Base-by-base conservation (phyloP, 73 alveolate genomes). In the Paraurostyla sp. region DNA sequence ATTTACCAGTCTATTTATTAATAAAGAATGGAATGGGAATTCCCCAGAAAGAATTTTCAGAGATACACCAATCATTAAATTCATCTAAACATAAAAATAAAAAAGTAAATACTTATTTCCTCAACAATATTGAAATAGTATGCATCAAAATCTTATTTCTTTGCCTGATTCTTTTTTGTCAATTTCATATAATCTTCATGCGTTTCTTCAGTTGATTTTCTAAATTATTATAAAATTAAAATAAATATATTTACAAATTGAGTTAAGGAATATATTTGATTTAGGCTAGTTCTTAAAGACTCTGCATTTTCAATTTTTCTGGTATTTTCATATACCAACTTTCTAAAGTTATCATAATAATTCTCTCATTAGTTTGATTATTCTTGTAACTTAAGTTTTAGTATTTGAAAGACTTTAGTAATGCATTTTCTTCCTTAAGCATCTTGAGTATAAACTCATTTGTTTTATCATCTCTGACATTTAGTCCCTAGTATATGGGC, bases 1-100 rank as follows among this genome's bases (percentile, higher is more conserved):
- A 62, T 18, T 68, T 73, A 18, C 92, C 69, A 15, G 87, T 84
- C 38, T 40, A 48, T 56, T 73, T 91, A 51, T 84, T 57, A 0
- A 46, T 30, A 43, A 93, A 93, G 63, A 54, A 85, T 25, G 97
- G 97, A 0, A 93, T 76, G 7, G 97, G 97, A 23, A 91, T 90
- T 0, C 97, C 97, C 97, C 97, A 93, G 18, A 65, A 51, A 46
- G 76, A 82, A 76, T 76, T 43, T 33, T 93, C 96, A 7, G 94
- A 73, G 15, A 93, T 91, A 50, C 97, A 85, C 97, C 96, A 93
- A n/a, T 91, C 93, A 32, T 52, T 50, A 29, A 82, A 90, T 22
- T 81, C 95, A 50, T 73, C 86, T 73, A 73, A 46, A 46, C 18
- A 15, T 46, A 15, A 15, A 46, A 46, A 15, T 46, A 46, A 15